These are phyloP conservation scores for Cladosporium sp. DNA, from an alignment of 2,329 filamentous ascomycete genomes.

Conservation along the genomic window DNA sequence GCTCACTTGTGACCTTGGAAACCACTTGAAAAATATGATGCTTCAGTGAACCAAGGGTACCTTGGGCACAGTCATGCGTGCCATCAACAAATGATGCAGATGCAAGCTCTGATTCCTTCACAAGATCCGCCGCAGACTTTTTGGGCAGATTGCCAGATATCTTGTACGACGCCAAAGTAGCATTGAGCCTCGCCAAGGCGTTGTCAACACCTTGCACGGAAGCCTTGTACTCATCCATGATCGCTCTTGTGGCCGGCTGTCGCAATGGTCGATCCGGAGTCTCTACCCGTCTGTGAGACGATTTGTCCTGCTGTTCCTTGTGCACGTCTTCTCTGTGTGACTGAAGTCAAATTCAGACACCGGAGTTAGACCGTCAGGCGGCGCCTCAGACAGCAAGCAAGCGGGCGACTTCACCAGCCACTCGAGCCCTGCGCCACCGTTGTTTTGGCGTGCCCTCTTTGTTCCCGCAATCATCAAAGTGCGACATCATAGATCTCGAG, in stretches of 20 bases:
- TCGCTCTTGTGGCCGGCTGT: not conserved
- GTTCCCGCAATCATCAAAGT: not conserved
- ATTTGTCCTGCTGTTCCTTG: not conserved
- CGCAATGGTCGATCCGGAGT: not conserved
- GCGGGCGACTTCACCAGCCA: not conserved
- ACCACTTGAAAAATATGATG: slow-evolving; percentile 16
- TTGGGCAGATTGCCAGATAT: slow-evolving; percentile 20
- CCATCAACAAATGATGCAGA: not conserved
- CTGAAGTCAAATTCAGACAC: slow-evolving; percentile 11
- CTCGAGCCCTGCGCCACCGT: not conserved
- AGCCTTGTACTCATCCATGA: slow-evolving; percentile 33
- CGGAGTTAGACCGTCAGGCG: not conserved
- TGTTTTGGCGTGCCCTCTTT: not conserved
- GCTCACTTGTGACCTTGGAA: slow-evolving; percentile 14
- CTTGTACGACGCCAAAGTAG: slow-evolving; percentile 34
- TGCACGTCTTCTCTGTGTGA: not conserved
- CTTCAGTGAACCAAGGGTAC: slow-evolving; percentile 9
- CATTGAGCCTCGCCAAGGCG: slow-evolving; percentile 33
- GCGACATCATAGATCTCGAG: not conserved
- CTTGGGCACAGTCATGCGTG: not conserved
- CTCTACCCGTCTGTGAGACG: not conserved
- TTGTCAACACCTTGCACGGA: slow-evolving; percentile 34
- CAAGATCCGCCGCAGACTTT: slow-evolving; percentile 7
- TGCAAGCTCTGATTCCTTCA: not conserved
- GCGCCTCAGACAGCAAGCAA: not conserved